A percentile compares a stretch with the other conserved stretches of the same genome.
Evolutionary conservation across 1,139 yeast species (phyloP).

Genomic region (Scheffersomyces insectosa): DNA sequence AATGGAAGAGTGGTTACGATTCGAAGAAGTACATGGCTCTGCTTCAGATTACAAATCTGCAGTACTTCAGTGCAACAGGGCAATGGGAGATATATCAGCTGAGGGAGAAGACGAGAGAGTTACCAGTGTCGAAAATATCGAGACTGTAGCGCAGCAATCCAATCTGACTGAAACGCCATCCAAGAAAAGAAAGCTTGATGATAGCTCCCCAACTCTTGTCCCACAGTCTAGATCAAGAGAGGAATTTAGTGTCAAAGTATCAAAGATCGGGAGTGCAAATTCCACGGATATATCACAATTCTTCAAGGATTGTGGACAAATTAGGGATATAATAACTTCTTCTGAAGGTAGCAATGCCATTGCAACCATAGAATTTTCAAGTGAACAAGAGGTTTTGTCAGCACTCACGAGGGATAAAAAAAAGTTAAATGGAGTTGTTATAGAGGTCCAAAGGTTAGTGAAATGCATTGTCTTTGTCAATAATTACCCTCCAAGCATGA

Average conservation of each 20-base stretch:
- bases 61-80: slow-evolving; percentile 19
- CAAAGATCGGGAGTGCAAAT: slow-evolving; percentile 22
- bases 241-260: slow-evolving; percentile 49
- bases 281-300: slow-evolving; percentile 37
- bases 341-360: slow-evolving; percentile 16
- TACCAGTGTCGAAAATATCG: not conserved
- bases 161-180: not conserved
- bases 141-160: slow-evolving; percentile 1
- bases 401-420: slow-evolving; percentile 65
- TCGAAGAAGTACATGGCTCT: slow-evolving; percentile 39
- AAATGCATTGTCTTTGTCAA: slow-evolving; percentile 65
- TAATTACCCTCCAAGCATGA: slow-evolving; percentile 65
- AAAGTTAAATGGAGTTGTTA: slow-evolving; percentile 37
- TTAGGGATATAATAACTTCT: slow-evolving; percentile 34
- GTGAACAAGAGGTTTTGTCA: slow-evolving; percentile 50
- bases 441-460: slow-evolving; percentile 47
- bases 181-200: slow-evolving; percentile 2
- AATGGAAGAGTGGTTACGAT: slow-evolving; percentile 46
- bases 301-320: slow-evolving; percentile 63
- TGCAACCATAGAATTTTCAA: slow-evolving; percentile 58
- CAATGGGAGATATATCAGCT: slow-evolving; percentile 10
- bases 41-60: slow-evolving; percentile 22
- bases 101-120: slow-evolving; percentile 6
- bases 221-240: slow-evolving; percentile 52
- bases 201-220: not conserved